A percentile compares a stretch with the other conserved stretches of the same genome.
Conservation (phyloP, 2,329 filamentous ascomycete species). For the Fusarium sp. region DNA sequence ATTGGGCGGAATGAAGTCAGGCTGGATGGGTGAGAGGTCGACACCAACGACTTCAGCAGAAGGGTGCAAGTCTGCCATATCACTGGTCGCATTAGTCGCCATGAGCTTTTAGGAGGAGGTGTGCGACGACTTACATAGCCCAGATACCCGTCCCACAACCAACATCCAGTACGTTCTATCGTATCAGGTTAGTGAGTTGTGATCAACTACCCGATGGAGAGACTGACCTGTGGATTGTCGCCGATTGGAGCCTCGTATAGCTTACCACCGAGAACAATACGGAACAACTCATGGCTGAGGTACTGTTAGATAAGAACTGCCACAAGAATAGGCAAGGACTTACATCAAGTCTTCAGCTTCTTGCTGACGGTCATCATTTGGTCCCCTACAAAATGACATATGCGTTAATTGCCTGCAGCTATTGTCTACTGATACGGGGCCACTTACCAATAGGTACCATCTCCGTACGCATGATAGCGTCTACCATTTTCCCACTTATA, state of each 20-base stretch:
- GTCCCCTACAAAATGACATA: conserved; percentile 3
- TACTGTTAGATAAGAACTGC: neutral
- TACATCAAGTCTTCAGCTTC: conserved; percentile 35
- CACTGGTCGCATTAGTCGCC: conserved; percentile 23
- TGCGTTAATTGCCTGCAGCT: accelerated
- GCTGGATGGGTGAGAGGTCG: conserved; percentile 70
- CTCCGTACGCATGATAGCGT: conserved; percentile 28
- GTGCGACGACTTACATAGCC: conserved; percentile 21
- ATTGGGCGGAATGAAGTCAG: conserved; percentile 69
- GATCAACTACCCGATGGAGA: accelerated
- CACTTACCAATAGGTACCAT: conserved; percentile 25
- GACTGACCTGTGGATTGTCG: conserved; percentile 11
- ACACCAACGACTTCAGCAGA: conserved; percentile 63
- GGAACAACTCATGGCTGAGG: conserved; percentile 27
- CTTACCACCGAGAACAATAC: conserved; percentile 19
- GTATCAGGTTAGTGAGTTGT: accelerated
- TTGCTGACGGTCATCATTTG: conserved; percentile 32
- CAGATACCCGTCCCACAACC: conserved; percentile 32
- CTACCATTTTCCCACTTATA: conserved; percentile 35
- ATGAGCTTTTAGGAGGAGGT: neutral
- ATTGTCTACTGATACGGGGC: accelerated
- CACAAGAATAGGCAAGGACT: neutral
- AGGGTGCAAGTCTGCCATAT: conserved; percentile 57
- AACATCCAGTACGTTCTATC: conserved; percentile 16
- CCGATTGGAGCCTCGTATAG: conserved; percentile 29